Evolutionary conservation across 192 early-diverging fungal genomes (phyloP).

Genomic region (Entomortierella beljakovae): DNA sequence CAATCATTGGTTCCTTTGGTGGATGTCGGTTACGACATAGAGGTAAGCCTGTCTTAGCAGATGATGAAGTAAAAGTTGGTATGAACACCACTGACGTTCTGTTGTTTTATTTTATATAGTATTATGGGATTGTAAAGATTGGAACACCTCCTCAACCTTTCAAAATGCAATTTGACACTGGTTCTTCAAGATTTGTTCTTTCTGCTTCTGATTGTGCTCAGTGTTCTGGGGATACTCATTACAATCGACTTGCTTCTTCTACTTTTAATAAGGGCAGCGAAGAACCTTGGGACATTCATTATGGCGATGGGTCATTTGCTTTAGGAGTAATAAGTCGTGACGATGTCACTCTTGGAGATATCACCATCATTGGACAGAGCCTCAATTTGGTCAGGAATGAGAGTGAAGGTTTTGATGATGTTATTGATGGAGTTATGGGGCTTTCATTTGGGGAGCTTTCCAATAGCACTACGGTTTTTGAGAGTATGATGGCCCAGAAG

Average conservation of each 20-base stretch:
- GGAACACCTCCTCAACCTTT: constrained; percentile 23
- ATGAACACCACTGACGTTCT: too few relatives aligned
- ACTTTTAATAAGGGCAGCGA: background rate
- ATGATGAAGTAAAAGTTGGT: too few relatives aligned
- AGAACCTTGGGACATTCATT: constrained; percentile 23
- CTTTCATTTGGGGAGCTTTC: constrained; percentile 66
- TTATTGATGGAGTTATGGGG: constrained; percentile 73
- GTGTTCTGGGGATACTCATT: constrained; percentile 22
- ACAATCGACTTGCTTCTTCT: background rate
- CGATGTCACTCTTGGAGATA: constrained; percentile 4
- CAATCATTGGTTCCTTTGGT: background rate
- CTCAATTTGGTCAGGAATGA: constrained; percentile 63
- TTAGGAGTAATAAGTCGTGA: constrained; percentile 15
- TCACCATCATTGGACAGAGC: background rate
- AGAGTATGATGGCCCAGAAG: constrained; percentile 67
- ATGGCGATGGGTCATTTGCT: constrained; percentile 25
- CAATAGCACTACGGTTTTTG: constrained; percentile 56
- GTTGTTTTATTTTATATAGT: constrained; percentile 2
- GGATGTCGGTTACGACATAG: background rate
- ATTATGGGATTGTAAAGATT: constrained; percentile 15
- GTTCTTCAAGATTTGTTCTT: constrained; percentile 27
- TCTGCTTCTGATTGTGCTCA: constrained; percentile 14
- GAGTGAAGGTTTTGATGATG: constrained; percentile 64
- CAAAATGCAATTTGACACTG: constrained; percentile 35
- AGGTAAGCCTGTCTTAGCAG: too few relatives aligned